phyloP scores from a whole-genome alignment of 1,139 yeast genomes.

The Kodamaea sp. region DNA sequence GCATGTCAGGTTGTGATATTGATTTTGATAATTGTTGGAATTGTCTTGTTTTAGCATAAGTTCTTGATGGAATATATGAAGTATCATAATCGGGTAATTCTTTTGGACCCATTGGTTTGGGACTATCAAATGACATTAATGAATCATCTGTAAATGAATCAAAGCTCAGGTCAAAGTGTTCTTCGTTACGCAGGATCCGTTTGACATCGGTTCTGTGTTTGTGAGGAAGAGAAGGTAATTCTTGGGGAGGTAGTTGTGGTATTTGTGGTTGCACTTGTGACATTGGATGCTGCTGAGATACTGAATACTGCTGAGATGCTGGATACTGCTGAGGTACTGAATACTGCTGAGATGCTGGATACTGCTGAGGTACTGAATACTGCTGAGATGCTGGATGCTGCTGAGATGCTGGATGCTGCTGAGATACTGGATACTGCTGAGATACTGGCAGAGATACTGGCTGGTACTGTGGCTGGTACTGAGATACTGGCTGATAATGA shows the following conservation, averaged over 20 bases:
- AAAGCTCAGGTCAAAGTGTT: background rate
- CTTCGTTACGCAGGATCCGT: background rate
- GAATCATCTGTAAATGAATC: constrained; percentile 9
- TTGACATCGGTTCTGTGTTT: no score
- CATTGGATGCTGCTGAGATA: background rate
- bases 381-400: background rate
- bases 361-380: background rate
- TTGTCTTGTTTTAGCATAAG: constrained; percentile 7
- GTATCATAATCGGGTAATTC: constrained; percentile 34
- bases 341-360: background rate
- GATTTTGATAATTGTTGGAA: constrained; percentile 15
- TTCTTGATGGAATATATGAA: background rate
- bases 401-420: background rate
- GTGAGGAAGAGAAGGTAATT: no score
- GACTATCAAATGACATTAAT: constrained; percentile 21
- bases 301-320: no score
- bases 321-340: no score
- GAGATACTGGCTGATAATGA: no score
- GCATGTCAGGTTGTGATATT: constrained; percentile 5
- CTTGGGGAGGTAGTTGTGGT: background rate
- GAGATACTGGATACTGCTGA: background rate
- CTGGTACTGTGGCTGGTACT: no score
- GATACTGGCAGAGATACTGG: background rate
- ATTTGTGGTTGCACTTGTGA: constrained; percentile 1
- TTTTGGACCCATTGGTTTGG: constrained; percentile 44